Base-by-base conservation (phyloP, 1,284 basidiomycete genomes). In the Leccinum griseonigrum region DNA sequence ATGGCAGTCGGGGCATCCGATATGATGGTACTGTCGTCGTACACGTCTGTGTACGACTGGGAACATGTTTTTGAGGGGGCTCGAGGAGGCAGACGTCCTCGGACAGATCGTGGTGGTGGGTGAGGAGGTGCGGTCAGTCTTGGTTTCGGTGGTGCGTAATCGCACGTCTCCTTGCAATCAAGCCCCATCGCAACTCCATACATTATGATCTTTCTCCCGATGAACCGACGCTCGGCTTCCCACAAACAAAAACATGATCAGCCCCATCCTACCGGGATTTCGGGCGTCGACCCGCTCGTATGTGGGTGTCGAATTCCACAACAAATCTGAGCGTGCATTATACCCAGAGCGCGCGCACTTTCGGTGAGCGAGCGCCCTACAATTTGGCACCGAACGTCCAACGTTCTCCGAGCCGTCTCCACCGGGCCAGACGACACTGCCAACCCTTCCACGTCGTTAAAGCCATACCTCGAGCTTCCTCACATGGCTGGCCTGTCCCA, bases 401-500 rank as follows among this genome's bases (percentile, higher is more conserved):
- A 75, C 75, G 68, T 78, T 77, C 74, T 76, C 77, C 66, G 76
- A 22, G 22, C 22, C 22, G 22, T 22, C 82, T 40, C 81, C 81
- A 46, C 83, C 31, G 32, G 32, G 46, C 81, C 85, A 60, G 76
- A 85, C 75, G 83, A 84, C 76, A 69, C 79, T 77, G 13, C 7
- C 11, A 46, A 22, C n/a, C 73, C 70, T 63, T 74, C 75, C 64
- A 82, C 83, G 22, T 81, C 82, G 40, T 85, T 94, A 63, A 87
- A 81, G 63, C 92, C 94, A 8, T 96, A 94, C 75, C 87, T 97
- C 43, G 84, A 89, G 61, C 87, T 96, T 13, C 81, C 85, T 28
- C 88, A 95, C 66, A 83, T 94, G 93, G 85, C 88, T 92, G 31
- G 90, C 90, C 26, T 91, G 90, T 71, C 90, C 90, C 32, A 85